Evolutionary conservation across 768 basidiomycete genomes (phyloP).

Genomic region (Boletus bicolor): DNA sequence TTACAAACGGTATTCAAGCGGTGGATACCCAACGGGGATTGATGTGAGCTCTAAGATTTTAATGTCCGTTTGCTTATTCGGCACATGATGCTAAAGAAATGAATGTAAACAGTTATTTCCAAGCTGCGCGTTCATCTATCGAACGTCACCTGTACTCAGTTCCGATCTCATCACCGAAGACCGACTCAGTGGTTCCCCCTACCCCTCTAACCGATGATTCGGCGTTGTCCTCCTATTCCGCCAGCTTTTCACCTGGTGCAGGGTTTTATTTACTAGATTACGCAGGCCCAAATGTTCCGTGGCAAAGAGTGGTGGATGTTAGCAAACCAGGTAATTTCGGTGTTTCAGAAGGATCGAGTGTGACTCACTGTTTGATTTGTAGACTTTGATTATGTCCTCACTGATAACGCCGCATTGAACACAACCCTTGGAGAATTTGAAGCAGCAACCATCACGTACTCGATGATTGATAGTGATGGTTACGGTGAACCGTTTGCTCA

Average conservation of each 20-base stretch:
- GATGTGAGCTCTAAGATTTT: constrained; percentile 54
- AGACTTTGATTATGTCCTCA: constrained; percentile 67
- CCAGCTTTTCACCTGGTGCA: constrained; percentile 79
- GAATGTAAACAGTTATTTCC: constrained; percentile 67
- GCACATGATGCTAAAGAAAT: constrained; percentile 22
- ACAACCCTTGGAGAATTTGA: constrained; percentile 66
- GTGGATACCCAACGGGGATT: constrained; percentile 65
- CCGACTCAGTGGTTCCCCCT: constrained; percentile 35
- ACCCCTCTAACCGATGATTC: constrained; percentile 51
- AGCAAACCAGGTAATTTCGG: constrained; percentile 41
- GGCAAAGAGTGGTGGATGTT: constrained; percentile 74
- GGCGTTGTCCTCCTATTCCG: constrained; percentile 55
- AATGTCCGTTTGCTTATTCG: constrained; percentile 28
- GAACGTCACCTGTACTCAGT: constrained; percentile 84
- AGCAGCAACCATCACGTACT: constrained; percentile 62
- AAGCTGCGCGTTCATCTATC: constrained; percentile 79
- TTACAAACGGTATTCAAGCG: constrained; percentile 67
- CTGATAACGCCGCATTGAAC: constrained; percentile 65
- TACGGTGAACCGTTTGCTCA: constrained; percentile 50
- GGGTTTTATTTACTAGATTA: constrained; percentile 84
- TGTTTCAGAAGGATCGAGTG: not conserved
- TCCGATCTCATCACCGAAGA: constrained; percentile 53
- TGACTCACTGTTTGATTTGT: constrained; percentile 3
- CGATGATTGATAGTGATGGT: constrained; percentile 76
- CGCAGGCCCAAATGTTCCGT: constrained; percentile 78